Evolutionary conservation across 257 asterid genomes (phyloP).

Genomic region (Hygrophila difformis): DNA sequence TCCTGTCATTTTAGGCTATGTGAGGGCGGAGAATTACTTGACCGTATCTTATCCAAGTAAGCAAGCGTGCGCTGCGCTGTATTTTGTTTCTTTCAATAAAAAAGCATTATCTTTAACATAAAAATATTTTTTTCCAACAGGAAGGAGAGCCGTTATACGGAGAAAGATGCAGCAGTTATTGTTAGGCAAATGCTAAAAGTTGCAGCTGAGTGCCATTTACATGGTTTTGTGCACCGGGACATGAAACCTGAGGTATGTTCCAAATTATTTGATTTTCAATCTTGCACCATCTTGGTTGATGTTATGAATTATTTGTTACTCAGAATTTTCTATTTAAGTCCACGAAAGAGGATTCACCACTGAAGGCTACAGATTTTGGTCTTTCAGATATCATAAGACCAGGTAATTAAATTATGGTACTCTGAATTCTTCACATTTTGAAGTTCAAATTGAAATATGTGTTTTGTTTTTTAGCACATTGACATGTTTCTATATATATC

Average conservation of each 20-base stretch:
- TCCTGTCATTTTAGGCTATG: conserved; percentile 50
- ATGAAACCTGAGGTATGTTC: conserved; percentile 93
- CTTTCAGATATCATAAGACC: conserved; percentile 96
- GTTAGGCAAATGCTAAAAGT: conserved; percentile 98
- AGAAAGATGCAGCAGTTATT: conserved; percentile 94
- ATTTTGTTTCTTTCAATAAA: too few species aligned
- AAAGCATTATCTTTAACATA: conserved; percentile 4
- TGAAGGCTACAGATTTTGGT: conserved; percentile 99
- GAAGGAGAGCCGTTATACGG: conserved; percentile 95
- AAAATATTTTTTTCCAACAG: conserved; percentile 37
- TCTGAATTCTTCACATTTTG: too few species aligned
- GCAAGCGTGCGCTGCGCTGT: conserved; percentile 16
- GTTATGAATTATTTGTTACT: conserved; percentile 16
- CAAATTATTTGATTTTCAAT: conserved; percentile 1
- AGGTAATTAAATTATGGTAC: conserved; percentile 34
- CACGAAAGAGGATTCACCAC: conserved; percentile 65
- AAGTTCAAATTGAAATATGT: too few species aligned
- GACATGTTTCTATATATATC: too few species aligned
- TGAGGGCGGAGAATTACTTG: conserved; percentile 97
- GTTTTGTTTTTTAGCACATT: too few species aligned
- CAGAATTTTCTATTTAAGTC: conserved; percentile 95
- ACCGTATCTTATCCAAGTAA: conserved; percentile 92
- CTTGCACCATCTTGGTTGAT: conserved; percentile 13
- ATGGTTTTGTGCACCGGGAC: conserved; percentile 98
- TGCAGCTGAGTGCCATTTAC: conserved; percentile 98